phyloP scores from a whole-genome alignment of 2,329 filamentous ascomycete species.

The Rhytidhysteron rufulum region DNA sequence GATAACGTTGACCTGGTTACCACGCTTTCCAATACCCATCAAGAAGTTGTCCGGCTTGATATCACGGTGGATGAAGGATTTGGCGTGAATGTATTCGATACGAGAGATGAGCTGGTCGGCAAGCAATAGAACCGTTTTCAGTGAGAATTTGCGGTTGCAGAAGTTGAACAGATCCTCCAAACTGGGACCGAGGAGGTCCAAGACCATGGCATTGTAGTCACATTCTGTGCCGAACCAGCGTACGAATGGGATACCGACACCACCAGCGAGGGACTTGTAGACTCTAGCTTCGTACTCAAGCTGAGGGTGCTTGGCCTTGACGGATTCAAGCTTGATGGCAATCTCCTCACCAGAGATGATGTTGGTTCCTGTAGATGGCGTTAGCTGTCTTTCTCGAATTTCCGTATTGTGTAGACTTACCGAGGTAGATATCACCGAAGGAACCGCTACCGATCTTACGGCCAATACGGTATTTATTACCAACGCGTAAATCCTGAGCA shows the following conservation, averaged over 20 bases:
- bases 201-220: conserved; percentile 99
- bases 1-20: conserved; percentile 99
- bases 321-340: conserved; percentile 98
- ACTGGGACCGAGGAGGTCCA: conserved; percentile 91
- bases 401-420: conserved; percentile 45
- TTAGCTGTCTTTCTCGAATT: too few species aligned
- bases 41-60: conserved; percentile 99
- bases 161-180: conserved; percentile 99
- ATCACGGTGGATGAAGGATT: conserved; percentile 98
- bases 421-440: conserved; percentile 97
- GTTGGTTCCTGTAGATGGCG: conserved; percentile 72
- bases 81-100: conserved; percentile 99
- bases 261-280: conserved; percentile 83
- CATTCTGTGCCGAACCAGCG: conserved; percentile 99
- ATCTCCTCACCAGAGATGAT: conserved; percentile 99
- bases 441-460: conserved; percentile 97
- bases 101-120: conserved; percentile 98
- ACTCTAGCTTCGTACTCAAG: conserved; percentile 98
- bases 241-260: conserved; percentile 97
- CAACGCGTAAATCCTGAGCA: conserved; percentile 93
- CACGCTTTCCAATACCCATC: conserved; percentile 98
- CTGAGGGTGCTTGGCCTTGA: conserved; percentile 99
- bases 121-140: conserved; percentile 95
- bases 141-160: conserved; percentile 98
- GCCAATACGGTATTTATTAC: conserved; percentile 99